Percentiles rank a stretch among this genome's conserved stretches.
These are phyloP conservation scores for Coemansia sp. DNA, from an alignment of 192 early-diverging fungal species.

Conservation along the genomic window DNA sequence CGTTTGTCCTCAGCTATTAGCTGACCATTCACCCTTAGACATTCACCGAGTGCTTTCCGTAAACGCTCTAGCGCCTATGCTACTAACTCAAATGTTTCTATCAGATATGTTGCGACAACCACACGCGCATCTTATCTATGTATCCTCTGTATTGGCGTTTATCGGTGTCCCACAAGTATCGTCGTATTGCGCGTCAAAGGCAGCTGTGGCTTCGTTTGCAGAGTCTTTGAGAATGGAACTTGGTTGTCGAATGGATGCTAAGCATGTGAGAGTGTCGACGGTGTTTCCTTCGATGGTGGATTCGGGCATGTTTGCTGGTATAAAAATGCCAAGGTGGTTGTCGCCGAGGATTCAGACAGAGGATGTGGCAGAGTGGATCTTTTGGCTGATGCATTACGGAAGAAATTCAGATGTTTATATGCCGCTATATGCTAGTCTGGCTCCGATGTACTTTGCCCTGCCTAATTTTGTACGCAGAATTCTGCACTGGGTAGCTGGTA, in stretches of 20 bases:
- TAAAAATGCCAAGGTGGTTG: conserved; percentile 59
- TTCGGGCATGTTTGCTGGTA: conserved; percentile 75
- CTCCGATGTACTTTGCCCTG: conserved; percentile 27
- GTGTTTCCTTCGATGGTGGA: conserved; percentile 71
- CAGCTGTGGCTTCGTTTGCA: conserved; percentile 66
- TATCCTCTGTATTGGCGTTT: conserved; percentile 33
- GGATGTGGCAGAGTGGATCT: conserved; percentile 60
- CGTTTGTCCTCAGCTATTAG: conserved; percentile 58
- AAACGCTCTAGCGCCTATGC: conserved; percentile 73
- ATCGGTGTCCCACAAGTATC: conserved; percentile 57
- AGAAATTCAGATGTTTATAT: conserved; percentile 52
- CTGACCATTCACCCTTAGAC: conserved; percentile 60
- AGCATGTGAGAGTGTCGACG: conserved; percentile 60
- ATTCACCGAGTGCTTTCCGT: conserved; percentile 63
- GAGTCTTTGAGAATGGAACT: conserved; percentile 80
- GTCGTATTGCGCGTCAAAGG: conserved; percentile 81
- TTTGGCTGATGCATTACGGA: conserved; percentile 58
- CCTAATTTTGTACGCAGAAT: conserved; percentile 19
- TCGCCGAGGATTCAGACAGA: conserved; percentile 62
- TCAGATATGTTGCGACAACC: conserved; percentile 66
- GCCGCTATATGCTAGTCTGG: conserved; percentile 24
- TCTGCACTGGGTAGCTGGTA: conserved; percentile 18
- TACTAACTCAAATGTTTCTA: conserved; percentile 66
- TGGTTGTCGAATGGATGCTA: conserved; percentile 52
- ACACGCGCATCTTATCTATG: conserved; percentile 74